These are phyloP conservation scores for Erodium chrysanthum DNA, from an alignment of 441 rosid species.

Conservation along the genomic window DNA sequence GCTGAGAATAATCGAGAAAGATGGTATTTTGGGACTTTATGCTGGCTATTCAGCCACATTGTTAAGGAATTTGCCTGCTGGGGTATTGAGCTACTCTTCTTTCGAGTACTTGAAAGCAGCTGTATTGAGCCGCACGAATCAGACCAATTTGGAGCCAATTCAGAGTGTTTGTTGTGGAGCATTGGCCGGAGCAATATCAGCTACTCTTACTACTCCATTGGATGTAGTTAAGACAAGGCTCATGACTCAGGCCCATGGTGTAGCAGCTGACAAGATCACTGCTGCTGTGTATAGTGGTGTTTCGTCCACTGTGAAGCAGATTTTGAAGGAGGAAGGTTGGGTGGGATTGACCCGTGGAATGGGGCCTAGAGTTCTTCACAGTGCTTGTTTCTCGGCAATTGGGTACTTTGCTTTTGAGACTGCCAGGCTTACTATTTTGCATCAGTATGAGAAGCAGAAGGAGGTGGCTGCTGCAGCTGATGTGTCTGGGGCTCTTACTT, in stretches of 20 bases:
- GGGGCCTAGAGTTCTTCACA: slow-evolving; percentile 82
- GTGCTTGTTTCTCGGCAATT: slow-evolving; percentile 81
- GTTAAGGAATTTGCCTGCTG: slow-evolving; percentile 81
- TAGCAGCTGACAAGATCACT: slow-evolving; percentile 36
- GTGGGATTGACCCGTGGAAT: slow-evolving; percentile 72
- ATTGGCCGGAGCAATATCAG: slow-evolving; percentile 83
- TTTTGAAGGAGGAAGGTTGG: slow-evolving; percentile 83
- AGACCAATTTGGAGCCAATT: slow-evolving; percentile 59
- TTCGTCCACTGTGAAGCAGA: slow-evolving; percentile 55
- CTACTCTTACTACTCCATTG: slow-evolving; percentile 73
- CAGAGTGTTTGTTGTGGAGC: slow-evolving; percentile 86
- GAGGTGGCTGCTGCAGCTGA: slow-evolving; percentile 24
- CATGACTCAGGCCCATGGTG: slow-evolving; percentile 75
- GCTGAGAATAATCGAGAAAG: slow-evolving; percentile 61
- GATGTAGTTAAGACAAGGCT: slow-evolving; percentile 87
- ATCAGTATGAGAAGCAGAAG: slow-evolving; percentile 58
- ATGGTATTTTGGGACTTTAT: slow-evolving; percentile 74
- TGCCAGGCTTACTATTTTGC: slow-evolving; percentile 64
- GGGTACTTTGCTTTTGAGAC: slow-evolving; percentile 96
- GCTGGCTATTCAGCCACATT: slow-evolving; percentile 86
- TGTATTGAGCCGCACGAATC: slow-evolving; percentile 49
- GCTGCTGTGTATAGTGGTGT: slow-evolving; percentile 59
- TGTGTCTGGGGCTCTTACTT: slow-evolving; percentile 27
- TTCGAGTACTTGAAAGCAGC: slow-evolving; percentile 85
- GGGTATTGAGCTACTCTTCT: slow-evolving; percentile 81